Percentiles rank a stretch among this genome's conserved stretches.
Evolutionary conservation across 2,329 filamentous ascomycete species (phyloP).

Genomic region (Botrytis galanthina): DNA sequence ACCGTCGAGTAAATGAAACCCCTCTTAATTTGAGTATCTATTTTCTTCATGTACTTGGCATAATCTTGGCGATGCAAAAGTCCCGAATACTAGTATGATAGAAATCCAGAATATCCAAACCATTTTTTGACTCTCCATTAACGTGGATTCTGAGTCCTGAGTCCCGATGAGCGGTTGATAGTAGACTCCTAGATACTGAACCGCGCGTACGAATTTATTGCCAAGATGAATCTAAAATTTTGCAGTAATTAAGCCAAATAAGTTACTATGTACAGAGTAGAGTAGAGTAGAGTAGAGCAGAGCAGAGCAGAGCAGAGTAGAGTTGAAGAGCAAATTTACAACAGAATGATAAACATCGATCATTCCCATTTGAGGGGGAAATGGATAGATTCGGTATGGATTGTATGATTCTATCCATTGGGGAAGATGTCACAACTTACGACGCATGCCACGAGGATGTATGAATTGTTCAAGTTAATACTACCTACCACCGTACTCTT

Average conservation of each 20-base stretch:
- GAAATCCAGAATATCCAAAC: neutral
- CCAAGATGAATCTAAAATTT: neutral
- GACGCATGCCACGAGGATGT: slow-evolving; percentile 14
- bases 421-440: neutral
- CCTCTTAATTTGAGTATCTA: neutral
- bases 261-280: neutral
- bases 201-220: slow-evolving; percentile 3
- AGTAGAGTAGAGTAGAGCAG: neutral
- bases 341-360: neutral
- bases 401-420: neutral
- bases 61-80: neutral
- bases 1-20: neutral
- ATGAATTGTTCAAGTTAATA: neutral
- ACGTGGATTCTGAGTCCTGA: neutral
- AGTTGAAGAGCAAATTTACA: neutral
- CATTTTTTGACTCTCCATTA: neutral
- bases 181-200: neutral
- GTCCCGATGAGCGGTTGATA: neutral
- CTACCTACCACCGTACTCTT: neutral
- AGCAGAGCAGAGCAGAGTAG: neutral
- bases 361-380: neutral
- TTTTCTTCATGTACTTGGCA: neutral
- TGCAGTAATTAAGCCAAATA: neutral
- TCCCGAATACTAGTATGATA: neutral
- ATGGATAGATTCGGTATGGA: neutral